Base-by-base conservation (phyloP, 768 basidiomycete species). In the Trametopsis cervina region DNA sequence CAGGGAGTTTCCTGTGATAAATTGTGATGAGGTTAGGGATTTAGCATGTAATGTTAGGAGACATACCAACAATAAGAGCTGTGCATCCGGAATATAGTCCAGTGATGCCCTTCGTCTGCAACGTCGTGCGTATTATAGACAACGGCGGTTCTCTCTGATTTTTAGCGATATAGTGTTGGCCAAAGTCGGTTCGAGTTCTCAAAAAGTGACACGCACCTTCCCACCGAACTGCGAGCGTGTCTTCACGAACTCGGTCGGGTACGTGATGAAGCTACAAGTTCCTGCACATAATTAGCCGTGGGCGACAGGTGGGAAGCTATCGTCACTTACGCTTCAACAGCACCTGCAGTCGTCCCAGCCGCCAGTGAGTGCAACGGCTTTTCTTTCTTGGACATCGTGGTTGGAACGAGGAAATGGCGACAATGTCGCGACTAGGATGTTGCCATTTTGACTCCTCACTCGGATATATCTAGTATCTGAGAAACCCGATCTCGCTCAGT, bases 31-130 rank as follows among this genome's bases (percentile, higher is more conserved):
- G 9, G 15, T 17, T 18, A 6, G 35, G 22, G 10, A 33, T 21
- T 3, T 42, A 10, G n/a, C 43, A 24, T 5, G 4, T 17, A 44
- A n/a, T 23, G 35, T n/a, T 1, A 35, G 4, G 2, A n/a, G 3
- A 46, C 61, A 27, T 42, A 57, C 62, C 96, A 12, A 92, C 72
- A 4, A 98, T 79, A 13, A 98, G 75, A 0, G 96, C 95, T 17
- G 77, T 78, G 59, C 88, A 91, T 60, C 94, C 93, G 0, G 92
- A 89, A 57, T 99, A 99, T n/a, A 99, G 74, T 0, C 95, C 96
- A 0, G 64, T 61, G 12, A 96, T 55, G 7, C 96, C 96, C 52
- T 87, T 81, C 1, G 75, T 75, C 51, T 74, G 72, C 23, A 95
- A 48, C 0, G 94, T 98, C 23, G 81, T 75, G 39, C 72, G 72